Evolutionary conservation across 2,329 filamentous ascomycete genomes (phyloP), one percentile per base, ranked within the genome.

Genomic region (Cytospora mali): DNA sequence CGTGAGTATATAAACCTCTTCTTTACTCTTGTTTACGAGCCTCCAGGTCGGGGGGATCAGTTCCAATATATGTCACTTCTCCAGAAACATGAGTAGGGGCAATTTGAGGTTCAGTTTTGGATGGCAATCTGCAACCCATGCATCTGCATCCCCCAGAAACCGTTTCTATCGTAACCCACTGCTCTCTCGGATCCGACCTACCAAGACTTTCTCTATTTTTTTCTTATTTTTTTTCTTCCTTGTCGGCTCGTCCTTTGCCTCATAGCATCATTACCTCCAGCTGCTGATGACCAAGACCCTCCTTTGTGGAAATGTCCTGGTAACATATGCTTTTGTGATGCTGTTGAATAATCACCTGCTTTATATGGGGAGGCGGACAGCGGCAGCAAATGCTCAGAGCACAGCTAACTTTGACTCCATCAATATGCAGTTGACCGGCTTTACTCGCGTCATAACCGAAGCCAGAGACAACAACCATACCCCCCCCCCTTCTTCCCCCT

Each of bases 381-480:
- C 52, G 23, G 56, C 56, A 57, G 51, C n/a, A n/a, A 54, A 21
- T 28, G 31, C 65, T 68, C 64, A 62, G 67, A 70, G 69, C 67
- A 70, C 67, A 63, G 69, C 74, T 76, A 69, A 76, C 70, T 67
- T 59, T 42, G 66, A 64, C 66, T 66, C 66, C 56, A 66, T 70
- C 66, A 64, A 66, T 65, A 75, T 77, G 75, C 75, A 79, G 76
- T 72, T 69, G 67, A 66, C 73, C 74, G 71, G 66, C n/a, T 42
- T 59, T 68, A 63, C 65, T 71, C 65, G 67, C 64, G 64, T 70
- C 67, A 64, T 68, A 68, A 58, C 66, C 60, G 64, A 55, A 58
- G 57, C 55, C 59, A 66, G 63, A 67, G 62, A 66, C 52, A 64
- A 62, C 28, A 57, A 55, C 42, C 51, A 27, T 31, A 48, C 16